phyloP scores from a whole-genome alignment of 257 asterid genomes.

The Marsdenia floribunda region DNA sequence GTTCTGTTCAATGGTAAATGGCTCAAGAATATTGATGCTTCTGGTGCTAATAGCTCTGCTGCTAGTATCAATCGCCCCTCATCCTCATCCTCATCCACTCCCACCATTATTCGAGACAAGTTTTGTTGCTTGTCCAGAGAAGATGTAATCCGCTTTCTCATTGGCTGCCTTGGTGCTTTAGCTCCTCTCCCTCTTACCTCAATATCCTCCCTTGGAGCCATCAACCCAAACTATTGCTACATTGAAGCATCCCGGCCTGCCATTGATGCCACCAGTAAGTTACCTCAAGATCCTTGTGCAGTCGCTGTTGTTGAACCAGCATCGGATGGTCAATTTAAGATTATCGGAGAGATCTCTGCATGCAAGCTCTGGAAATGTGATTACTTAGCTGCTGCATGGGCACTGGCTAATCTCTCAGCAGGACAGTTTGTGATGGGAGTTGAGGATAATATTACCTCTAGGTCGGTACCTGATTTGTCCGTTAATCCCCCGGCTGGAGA shows the following conservation, averaged over 20 bases:
- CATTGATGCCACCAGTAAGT: slow-evolving; percentile 46
- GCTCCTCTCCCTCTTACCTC: slow-evolving; percentile 96
- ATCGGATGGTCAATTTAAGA: slow-evolving; percentile 49
- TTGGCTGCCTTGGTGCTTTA: slow-evolving; percentile 94
- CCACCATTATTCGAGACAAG: slow-evolving; percentile 49
- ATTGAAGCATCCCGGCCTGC: slow-evolving; percentile 71
- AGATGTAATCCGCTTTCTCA: slow-evolving; percentile 87
- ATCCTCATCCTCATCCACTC: slow-evolving; percentile 49
- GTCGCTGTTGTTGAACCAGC: slow-evolving; percentile 78
- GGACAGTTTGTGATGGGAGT: slow-evolving; percentile 93
- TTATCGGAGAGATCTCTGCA: slow-evolving; percentile 85
- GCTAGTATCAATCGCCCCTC: slow-evolving; percentile 40
- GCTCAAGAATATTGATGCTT: slow-evolving; percentile 60
- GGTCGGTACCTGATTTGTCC: slow-evolving; percentile 37
- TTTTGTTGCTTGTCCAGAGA: slow-evolving; percentile 89
- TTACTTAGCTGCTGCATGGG: slow-evolving; percentile 82
- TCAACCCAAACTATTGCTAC: slow-evolving; percentile 59
- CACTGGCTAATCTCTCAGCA: slow-evolving; percentile 80
- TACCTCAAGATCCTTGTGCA: slow-evolving; percentile 70
- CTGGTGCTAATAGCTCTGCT: slow-evolving; percentile 27
- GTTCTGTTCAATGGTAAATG: slow-evolving; percentile 78
- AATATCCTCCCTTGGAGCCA: slow-evolving; percentile 60
- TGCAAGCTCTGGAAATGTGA: slow-evolving; percentile 91
- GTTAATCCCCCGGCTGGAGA: slow-evolving; percentile 26
- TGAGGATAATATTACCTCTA: slow-evolving; percentile 53